Base-by-base conservation (phyloP, 495 filamentous ascomycete species). In the Penicillium daleae region DNA sequence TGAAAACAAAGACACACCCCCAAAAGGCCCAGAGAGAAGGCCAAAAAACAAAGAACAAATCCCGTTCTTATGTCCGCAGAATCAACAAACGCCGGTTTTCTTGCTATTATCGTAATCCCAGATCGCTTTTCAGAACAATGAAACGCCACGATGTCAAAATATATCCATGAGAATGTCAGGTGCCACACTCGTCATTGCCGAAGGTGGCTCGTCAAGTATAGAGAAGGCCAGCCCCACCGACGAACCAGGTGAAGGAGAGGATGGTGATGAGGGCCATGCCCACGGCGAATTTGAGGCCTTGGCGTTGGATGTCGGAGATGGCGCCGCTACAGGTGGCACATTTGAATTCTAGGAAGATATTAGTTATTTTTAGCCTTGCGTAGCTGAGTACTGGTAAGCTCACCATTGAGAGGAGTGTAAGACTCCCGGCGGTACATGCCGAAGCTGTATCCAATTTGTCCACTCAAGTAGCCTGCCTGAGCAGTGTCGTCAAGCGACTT, bases 161-260 rank as follows among this genome's bases (percentile, higher is more conserved):
- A 71, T 71, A 59, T 71, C 64, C 62, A 67, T 63, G 57, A 67
- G 55, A 68, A 64, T 50, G 49, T 59, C 56, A 57, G 31, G 58
- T 54, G 21, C 26, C 24, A 54, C 19, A 21, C 17, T 9, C n/a
- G 55, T 31, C 15, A 13, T 35, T 12, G 22, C 5, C 12, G 12
- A n/a, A 17, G n/a, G 37, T 32, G 24, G 42, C 27, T 27, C 37
- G 10, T 69, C 42, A 72, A 26, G 66, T 70, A 10, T 72, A 83
- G 64, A 89, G 82, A 52, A 88, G 75, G 29, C 85, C 90, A 56
- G 88, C 80, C 12, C 84, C 90, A 44, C 84, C 83, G 46, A 92
- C 88, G 66, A 97, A 97, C 90, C 92, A 97, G 54, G 90, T 90
- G 72, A 97, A 96, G 49, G 91, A 92, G 29, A 90, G 63, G 13